Base-by-base conservation (phyloP, 495 filamentous ascomycete species). In the Tuber indicum region DNA sequence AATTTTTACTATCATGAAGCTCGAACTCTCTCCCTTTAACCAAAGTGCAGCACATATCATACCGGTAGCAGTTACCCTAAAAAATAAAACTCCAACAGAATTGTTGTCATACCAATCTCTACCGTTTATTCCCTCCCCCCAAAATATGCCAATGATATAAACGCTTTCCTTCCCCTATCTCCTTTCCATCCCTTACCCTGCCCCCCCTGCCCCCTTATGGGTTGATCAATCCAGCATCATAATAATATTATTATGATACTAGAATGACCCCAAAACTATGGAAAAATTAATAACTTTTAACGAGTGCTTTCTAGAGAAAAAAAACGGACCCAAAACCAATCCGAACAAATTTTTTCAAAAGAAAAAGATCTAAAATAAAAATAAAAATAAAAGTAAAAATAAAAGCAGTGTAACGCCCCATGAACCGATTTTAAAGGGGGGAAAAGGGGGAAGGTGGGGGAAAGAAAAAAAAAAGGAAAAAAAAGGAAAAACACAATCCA, bases 401-500 rank as follows among this genome's bases (percentile, higher is more conserved):
- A 32, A 77, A 66, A 66, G 26, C 58, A 36, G 58, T 32, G 26
- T 66, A 66, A 66, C 58, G 58, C 58, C 58, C 58, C 12, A 66
- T 7, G 14, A 66, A 12, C 58, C 58, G 8, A 19, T 36, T 66
- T 66, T 66, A 66, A 66, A 66, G 36, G n/a, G n/a, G 58, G 58
- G 14, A 0, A 32, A 19, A 4, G n/a, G 39, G 39, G 39, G 9
- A 14, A 7, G 9, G 3, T 8, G 23, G 21, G 5, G 72, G 14
- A 77, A 52, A 47, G 36, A 78, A 77, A 72, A n/a, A 26, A 78
- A 44, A 71, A 46, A 36, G 3, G 47, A 62, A 39, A 23, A 62
- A 62, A 71, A 47, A 32, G 47, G 19, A n/a, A 66, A 66, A 36
- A 12, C 4, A 19, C 9, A 44, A 7, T 43, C 47, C 26, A 41